Base-by-base conservation (phyloP, 352 stramenopile genomes). In the Pythium dissotocum region DNA sequence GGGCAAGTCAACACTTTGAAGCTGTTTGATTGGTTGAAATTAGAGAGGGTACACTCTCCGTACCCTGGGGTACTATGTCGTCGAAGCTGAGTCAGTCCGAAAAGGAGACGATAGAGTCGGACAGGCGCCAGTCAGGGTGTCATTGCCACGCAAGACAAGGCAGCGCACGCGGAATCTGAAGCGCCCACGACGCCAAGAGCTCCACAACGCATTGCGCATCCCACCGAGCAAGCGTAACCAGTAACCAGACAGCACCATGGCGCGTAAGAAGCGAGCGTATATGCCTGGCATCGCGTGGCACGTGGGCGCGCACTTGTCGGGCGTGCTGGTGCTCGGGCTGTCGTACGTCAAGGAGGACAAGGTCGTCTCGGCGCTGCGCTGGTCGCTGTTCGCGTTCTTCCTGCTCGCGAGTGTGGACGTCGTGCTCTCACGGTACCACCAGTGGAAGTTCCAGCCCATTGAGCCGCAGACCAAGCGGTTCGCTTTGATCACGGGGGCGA, bases 401-500 rank as follows among this genome's bases (percentile, higher is more conserved):
- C 2, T 87, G 0, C 8, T 82, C 36, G 71, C 76, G 49, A 83
- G 79, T 71, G 61, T 79, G 30, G 85, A 93, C 78, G 75, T 90
- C 51, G 72, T 70, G 63, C 60, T 90, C 60, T 81, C 70, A 16
- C 80, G 82, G 1, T 93, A 93, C 71, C 85, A 93, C 64, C 60
- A 81, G 16, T 91, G 85, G 83, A 67, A 32, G 6, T 88, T 90
- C 63, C 62, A 86, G 71, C 70, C 80, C 5, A 77, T 83, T 51
- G 65, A 58, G 18, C 83, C 83, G 14, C 66, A 82, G 64, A 70
- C 75, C 26, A 83, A 88, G 66, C 78, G 73, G 13, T 93, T 80
- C 46, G 85, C 80, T 21, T 57, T 95, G 35, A 69, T 96, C 40
- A 96, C 87, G 0, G 90, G 90, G 21, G 89, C 90, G 8, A 86